Evolutionary conservation across 345 rosid species (phyloP).

Genomic region (Acer negundo): DNA sequence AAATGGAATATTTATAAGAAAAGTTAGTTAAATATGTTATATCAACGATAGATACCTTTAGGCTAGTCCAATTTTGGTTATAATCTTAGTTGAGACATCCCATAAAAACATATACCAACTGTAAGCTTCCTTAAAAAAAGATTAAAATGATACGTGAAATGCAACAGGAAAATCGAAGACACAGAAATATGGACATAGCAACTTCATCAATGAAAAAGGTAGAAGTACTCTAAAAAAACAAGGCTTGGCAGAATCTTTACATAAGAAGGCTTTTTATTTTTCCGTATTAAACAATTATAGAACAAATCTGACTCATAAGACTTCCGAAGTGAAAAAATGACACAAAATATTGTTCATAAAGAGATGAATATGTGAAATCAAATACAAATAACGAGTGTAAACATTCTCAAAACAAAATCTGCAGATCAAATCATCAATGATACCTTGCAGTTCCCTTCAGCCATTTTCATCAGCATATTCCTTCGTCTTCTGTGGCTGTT

Average conservation of each 20-base stretch:
- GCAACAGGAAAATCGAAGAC: neutral
- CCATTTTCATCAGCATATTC: slow-evolving; percentile 99
- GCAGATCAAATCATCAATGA: neutral
- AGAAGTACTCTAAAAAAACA: neutral
- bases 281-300: neutral
- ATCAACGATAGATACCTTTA: neutral
- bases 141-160: neutral
- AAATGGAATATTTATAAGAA: slow-evolving; percentile 13
- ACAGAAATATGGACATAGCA: neutral
- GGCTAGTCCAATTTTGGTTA: neutral
- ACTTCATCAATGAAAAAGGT: neutral
- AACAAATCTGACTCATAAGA: neutral
- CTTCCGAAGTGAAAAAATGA: neutral
- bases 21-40: slow-evolving; percentile 7
- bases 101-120: neutral
- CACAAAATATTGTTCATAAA: neutral
- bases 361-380: neutral
- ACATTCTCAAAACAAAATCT: neutral
- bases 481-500: slow-evolving; percentile 84
- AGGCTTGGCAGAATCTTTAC: neutral
- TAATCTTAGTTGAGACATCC: neutral
- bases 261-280: neutral
- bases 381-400: neutral
- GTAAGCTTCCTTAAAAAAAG: neutral
- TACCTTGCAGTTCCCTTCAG: slow-evolving; percentile 99